phyloP scores from a whole-genome alignment of 1,139 yeast genomes.

The Magnusiomyces tetraspermus region DNA sequence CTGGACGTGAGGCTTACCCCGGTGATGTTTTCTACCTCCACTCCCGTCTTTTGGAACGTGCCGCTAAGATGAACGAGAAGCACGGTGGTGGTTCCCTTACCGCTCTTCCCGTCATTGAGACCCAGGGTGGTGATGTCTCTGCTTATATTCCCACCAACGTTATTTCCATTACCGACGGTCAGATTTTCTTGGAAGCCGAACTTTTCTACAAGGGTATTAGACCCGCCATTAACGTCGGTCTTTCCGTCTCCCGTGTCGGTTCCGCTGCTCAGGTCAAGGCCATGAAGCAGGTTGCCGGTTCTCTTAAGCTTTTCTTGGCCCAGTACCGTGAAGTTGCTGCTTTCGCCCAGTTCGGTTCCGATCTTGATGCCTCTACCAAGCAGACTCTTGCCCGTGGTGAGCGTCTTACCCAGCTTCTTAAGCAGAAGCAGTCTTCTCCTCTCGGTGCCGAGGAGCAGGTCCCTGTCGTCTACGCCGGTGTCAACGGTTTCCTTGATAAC shows the following conservation, averaged over 20 bases:
- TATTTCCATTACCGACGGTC: constrained; percentile 96
- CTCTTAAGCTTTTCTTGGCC: constrained; percentile 98
- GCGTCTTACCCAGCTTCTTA: constrained; percentile 97
- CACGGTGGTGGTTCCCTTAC: constrained; percentile 92
- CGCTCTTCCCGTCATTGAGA: constrained; percentile 93
- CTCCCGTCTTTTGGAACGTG: constrained; percentile 93
- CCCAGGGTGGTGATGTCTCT: constrained; percentile 99
- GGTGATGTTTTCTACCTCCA: constrained; percentile 96
- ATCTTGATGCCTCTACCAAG: constrained; percentile 99
- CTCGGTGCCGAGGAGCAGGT: constrained; percentile 98
- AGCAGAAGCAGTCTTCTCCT: constrained; percentile 96
- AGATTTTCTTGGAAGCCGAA: constrained; percentile 98
- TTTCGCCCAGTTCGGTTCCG: constrained; percentile 99
- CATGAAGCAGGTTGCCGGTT: constrained; percentile 99
- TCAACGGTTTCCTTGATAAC: constrained; percentile 94
- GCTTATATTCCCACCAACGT: constrained; percentile 97
- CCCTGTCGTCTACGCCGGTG: constrained; percentile 89
- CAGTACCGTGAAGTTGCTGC: constrained; percentile 99
- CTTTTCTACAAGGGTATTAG: constrained; percentile 99
- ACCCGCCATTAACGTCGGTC: constrained; percentile 99
- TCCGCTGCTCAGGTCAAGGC: constrained; percentile 99
- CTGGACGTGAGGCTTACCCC: constrained; percentile 96
- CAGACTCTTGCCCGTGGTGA: constrained; percentile 99
- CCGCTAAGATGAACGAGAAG: constrained; percentile 90
- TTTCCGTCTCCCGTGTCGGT: constrained; percentile 99